Base-by-base conservation (phyloP, 306 rosid species). In the Nissolia schottii region DNA sequence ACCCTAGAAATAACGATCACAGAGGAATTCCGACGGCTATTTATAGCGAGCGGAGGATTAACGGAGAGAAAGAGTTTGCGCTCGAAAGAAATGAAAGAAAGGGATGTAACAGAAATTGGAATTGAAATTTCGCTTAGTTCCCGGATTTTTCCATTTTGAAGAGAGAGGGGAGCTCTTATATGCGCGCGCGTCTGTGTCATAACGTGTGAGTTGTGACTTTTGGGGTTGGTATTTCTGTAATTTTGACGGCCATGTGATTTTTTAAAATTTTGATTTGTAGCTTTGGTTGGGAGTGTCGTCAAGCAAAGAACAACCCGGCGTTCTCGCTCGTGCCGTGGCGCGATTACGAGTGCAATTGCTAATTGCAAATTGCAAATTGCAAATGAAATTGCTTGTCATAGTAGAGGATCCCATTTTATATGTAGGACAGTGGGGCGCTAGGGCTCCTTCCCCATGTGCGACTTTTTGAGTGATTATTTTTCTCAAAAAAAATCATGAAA, bases 231-330 rank as follows among this genome's bases (percentile, higher is more conserved):
- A 56, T 57, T 63, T 37, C 45, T 16, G 54, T 37, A 50, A 65
- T 75, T 76, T 9, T 11, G 7, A 25, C n/a, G 8, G 3, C 11
- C 19, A 19, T 22, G 2, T 28, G 6, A 13, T 49, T 31, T n/a
- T 0, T 46, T 60, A 2, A 9, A 0, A 2, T 3, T 46, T 16
- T 32, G 4, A 2, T 64, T 28, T 27, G 37, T 55, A 1, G 25
- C 14, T 15, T 46, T 27, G 7, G 35, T 0, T 38, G 49, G 74
- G 12, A 28, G 72, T 14, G 69, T 69, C 75, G 77, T 61, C 40
- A 70, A 69, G 81, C 50, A 77, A 77, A n/a, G 77, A 50, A 77
- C 65, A 60, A 77, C 40, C 29, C 49, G 6, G 3, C 1, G 3
- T 11, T 9, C 38, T n/a, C n/a, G 74, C 19, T 56, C 27, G 27